Conservation (phyloP, 2,329 filamentous ascomycete genomes). For the Exophiala alcalophila region DNA sequence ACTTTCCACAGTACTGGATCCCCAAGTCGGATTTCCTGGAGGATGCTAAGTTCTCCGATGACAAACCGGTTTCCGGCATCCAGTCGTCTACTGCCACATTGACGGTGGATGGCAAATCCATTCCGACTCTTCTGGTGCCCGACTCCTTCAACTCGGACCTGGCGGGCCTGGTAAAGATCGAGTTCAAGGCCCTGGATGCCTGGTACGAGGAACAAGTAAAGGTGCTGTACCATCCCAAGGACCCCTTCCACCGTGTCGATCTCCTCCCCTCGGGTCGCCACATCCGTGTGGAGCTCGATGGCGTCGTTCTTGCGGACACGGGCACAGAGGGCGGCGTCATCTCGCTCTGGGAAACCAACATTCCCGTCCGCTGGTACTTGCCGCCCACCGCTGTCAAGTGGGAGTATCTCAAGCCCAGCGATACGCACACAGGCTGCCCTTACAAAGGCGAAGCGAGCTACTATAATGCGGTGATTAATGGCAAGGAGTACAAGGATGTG, state of each 20-base stretch:
- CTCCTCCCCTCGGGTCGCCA: slow-evolving; percentile 28
- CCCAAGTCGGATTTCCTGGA: slow-evolving; percentile 19
- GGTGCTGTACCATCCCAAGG: slow-evolving; percentile 29
- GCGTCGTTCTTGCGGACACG: slow-evolving; percentile 28
- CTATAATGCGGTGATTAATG: slow-evolving; percentile 29
- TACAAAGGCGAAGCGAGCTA: slow-evolving; percentile 32
- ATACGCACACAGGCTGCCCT: slow-evolving; percentile 30
- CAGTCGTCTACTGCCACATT: slow-evolving; percentile 23
- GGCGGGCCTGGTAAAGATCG: slow-evolving; percentile 30
- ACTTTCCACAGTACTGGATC: slow-evolving; percentile 29
- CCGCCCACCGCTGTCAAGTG: slow-evolving; percentile 29
- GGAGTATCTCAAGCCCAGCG: slow-evolving; percentile 24
- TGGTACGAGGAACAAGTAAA: slow-evolving; percentile 29
- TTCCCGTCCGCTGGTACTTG: slow-evolving; percentile 30
- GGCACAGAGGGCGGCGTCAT: slow-evolving; percentile 28
- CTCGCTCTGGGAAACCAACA: slow-evolving; percentile 30
- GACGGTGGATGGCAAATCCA: slow-evolving; percentile 19
- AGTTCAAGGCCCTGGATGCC: slow-evolving; percentile 29
- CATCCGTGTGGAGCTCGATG: slow-evolving; percentile 27
- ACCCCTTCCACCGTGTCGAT: slow-evolving; percentile 31
- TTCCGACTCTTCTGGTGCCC: slow-evolving; percentile 22
- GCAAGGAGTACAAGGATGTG: slow-evolving; percentile 29
- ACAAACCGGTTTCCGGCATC: slow-evolving; percentile 26
- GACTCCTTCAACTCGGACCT: slow-evolving; percentile 26
- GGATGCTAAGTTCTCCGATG: slow-evolving; percentile 28